Percentiles rank a stretch among this genome's conserved stretches.
Evolutionary conservation across 257 asterid genomes (phyloP).

Genomic region (Ajuga chamaepitys): DNA sequence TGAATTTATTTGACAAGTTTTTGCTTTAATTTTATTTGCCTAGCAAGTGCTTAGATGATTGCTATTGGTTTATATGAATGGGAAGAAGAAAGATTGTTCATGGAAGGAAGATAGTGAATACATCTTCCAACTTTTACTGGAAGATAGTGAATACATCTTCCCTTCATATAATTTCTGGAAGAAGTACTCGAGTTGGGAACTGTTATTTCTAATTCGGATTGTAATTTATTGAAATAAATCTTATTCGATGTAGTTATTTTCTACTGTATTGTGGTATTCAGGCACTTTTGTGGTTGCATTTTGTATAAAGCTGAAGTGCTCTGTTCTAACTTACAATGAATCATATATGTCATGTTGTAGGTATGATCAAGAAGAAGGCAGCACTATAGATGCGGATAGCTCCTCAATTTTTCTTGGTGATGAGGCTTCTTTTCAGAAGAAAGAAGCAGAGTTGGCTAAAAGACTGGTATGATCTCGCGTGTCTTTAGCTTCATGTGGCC

Average conservation of each 20-base stretch:
- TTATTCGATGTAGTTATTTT: not conserved
- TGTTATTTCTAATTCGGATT: not conserved
- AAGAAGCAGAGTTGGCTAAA: constrained; percentile 86
- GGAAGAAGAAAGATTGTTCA: not conserved
- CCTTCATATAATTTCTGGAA: not conserved
- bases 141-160: not conserved
- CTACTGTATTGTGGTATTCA: not conserved
- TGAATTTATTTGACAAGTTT: not conserved
- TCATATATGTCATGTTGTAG: constrained; percentile 32
- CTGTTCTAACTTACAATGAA: constrained; percentile 1
- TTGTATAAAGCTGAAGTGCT: not conserved
- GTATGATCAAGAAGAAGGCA: constrained; percentile 95
- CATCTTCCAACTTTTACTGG: not conserved
- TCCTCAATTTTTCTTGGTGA: constrained; percentile 78
- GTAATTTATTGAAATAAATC: not conserved
- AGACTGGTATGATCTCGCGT: constrained; percentile 47
- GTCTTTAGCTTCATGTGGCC: constrained; percentile 6
- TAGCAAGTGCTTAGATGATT: not conserved
- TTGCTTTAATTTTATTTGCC: not conserved
- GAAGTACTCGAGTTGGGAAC: not conserved
- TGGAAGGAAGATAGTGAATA: not conserved
- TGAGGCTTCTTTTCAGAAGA: constrained; percentile 86
- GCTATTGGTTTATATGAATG: not conserved
- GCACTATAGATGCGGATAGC: constrained; percentile 56
- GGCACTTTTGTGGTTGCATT: not conserved